phyloP scores from a whole-genome alignment of 352 stramenopile species.

The Elongisporangium anandrum region DNA sequence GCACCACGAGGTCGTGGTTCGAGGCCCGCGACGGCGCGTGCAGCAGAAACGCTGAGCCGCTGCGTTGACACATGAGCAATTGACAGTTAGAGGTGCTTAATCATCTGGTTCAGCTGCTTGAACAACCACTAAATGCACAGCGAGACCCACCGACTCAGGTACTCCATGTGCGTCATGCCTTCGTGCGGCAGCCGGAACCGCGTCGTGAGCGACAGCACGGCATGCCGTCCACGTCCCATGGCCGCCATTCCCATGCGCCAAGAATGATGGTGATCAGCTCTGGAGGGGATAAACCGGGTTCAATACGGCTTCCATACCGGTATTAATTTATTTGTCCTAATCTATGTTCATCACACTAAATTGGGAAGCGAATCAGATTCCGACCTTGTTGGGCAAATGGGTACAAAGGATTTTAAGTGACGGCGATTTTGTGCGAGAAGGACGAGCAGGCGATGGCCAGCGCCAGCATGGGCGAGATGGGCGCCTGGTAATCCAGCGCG shows the following conservation, averaged over 20 bases:
- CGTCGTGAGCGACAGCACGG: constrained; percentile 73
- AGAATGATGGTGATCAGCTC: not conserved
- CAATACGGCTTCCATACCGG: too few relatives aligned
- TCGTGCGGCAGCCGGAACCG: constrained; percentile 76
- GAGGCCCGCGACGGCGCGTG: constrained; percentile 13
- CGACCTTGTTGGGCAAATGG: not conserved
- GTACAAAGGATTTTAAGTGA: constrained; percentile 43
- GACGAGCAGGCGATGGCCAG: constrained; percentile 76
- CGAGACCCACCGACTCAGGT: constrained; percentile 56
- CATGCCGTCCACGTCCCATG: constrained; percentile 11
- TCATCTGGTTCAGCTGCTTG: too few relatives aligned
- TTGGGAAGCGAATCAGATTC: not conserved
- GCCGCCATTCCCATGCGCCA: not conserved
- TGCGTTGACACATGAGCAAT: constrained; percentile 7
- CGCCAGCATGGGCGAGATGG: constrained; percentile 72
- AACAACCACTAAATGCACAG: not conserved
- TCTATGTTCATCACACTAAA: not conserved
- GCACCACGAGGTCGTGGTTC: constrained; percentile 18
- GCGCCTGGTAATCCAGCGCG: constrained; percentile 71
- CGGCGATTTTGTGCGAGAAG: constrained; percentile 83
- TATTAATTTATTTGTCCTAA: too few relatives aligned
- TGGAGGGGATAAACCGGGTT: too few relatives aligned
- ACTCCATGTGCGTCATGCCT: constrained; percentile 68
- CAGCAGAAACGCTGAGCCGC: constrained; percentile 65
- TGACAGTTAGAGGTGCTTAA: too few relatives aligned